phyloP scores from a whole-genome alignment of 495 filamentous ascomycete species.

The Lophium mytilinum region DNA sequence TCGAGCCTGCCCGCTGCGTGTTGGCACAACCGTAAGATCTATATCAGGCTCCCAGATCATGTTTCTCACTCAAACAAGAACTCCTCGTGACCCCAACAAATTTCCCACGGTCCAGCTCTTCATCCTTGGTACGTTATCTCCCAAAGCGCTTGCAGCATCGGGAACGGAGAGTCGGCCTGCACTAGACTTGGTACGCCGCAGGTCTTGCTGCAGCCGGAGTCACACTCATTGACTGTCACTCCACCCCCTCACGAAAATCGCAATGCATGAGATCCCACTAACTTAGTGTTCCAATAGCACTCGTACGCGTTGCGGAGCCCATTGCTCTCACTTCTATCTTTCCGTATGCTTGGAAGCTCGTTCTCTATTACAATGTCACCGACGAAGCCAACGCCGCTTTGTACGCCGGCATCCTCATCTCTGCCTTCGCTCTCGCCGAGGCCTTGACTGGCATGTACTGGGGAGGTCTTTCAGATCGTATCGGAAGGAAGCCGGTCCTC shows the following conservation, averaged over 20 bases:
- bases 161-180: no score
- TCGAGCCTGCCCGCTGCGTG: constrained; percentile 14
- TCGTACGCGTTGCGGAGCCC: constrained; percentile 78
- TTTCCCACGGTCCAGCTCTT: constrained; percentile 75
- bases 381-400: constrained; percentile 64
- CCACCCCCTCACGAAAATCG: background rate
- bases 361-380: constrained; percentile 63
- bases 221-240: background rate
- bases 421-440: constrained; percentile 74
- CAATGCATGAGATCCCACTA: background rate
- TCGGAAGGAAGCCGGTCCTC: constrained; percentile 79
- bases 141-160: background rate
- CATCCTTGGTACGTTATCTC: constrained; percentile 52
- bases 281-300: constrained; percentile 36
- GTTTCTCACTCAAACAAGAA: constrained; percentile 35
- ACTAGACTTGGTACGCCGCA: background rate
- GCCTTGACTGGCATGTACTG: constrained; percentile 72
- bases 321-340: constrained; percentile 84
- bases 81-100: constrained; percentile 45
- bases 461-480: constrained; percentile 70
- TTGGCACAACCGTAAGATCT: constrained; percentile 30
- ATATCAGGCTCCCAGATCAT: constrained; percentile 26
- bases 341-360: constrained; percentile 79
- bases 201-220: background rate
- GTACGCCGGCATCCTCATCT: constrained; percentile 78